Evolutionary conservation across 78 protist genomes (phyloP).

Genomic region (Dictyostelium purpureum): DNA sequence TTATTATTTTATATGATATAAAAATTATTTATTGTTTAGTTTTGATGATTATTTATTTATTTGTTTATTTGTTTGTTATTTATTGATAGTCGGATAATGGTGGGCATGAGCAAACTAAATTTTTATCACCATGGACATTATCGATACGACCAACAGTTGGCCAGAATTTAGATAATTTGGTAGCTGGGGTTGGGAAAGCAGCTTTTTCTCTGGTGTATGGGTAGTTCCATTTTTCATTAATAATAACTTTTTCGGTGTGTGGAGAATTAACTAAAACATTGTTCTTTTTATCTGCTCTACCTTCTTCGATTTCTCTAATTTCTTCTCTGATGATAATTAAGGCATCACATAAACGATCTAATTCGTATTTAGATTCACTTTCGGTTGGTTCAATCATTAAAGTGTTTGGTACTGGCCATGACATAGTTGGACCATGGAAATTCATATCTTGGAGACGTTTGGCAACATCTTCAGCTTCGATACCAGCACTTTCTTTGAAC

Average conservation of each 20-base stretch:
- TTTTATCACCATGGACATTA: slow-evolving; percentile 94
- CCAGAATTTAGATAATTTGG: slow-evolving; percentile 84
- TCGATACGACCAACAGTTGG: slow-evolving; percentile 90
- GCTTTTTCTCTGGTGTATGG: slow-evolving; percentile 81
- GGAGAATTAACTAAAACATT: slow-evolving; percentile 94
- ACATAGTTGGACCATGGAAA: slow-evolving; percentile 93
- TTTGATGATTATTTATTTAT: no score
- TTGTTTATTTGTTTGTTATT: no score
- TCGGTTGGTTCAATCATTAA: slow-evolving; percentile 99
- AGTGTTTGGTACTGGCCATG: slow-evolving; percentile 96
- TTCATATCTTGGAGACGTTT: slow-evolving; percentile 97
- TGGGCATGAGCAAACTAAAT: slow-evolving; percentile 91
- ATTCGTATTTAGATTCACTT: slow-evolving; percentile 92
- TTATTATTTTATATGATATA: no score
- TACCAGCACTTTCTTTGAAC: slow-evolving; percentile 88
- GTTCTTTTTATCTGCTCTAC: slow-evolving; percentile 84
- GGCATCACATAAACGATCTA: slow-evolving; percentile 96
- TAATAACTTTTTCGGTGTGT: slow-evolving; percentile 87
- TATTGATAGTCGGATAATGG: slow-evolving; percentile 30
- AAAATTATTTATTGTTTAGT: no score
- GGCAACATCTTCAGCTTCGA: slow-evolving; percentile 96
- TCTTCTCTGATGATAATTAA: slow-evolving; percentile 94
- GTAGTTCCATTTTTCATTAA: slow-evolving; percentile 72
- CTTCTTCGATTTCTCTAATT: slow-evolving; percentile 92
- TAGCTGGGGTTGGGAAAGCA: slow-evolving; percentile 80